Evolutionary conservation across 345 rosid species (phyloP).

Genomic region (Corchorus capsularis): DNA sequence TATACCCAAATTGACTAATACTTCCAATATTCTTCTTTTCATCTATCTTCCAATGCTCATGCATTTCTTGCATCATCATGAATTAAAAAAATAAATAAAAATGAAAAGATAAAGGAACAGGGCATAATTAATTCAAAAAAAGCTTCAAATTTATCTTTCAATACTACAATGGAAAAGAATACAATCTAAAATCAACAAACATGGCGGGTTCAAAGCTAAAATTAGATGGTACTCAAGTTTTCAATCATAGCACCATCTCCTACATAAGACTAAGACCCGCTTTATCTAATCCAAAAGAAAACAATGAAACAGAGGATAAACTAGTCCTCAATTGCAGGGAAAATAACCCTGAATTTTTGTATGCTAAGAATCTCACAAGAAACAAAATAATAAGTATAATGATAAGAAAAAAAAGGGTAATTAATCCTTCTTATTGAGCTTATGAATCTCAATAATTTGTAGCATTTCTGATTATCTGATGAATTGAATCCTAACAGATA

Average conservation of each 20-base stretch:
- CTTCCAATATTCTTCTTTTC: neutral
- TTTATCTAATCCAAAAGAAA: slow-evolving; percentile 25
- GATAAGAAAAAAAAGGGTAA: neutral
- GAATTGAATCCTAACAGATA: slow-evolving; percentile 40
- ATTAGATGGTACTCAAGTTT: slow-evolving; percentile 12
- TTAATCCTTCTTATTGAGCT: slow-evolving; percentile 19
- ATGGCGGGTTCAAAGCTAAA: slow-evolving; percentile 10
- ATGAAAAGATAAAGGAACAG: neutral
- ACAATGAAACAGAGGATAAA: slow-evolving; percentile 23
- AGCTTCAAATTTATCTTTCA: slow-evolving; percentile 1
- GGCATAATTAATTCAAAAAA: neutral
- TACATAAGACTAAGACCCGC: neutral
- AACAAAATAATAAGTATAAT: neutral
- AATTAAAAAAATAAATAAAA: neutral
- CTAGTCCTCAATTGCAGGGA: slow-evolving; percentile 45
- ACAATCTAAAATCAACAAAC: slow-evolving; percentile 21
- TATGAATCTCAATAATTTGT: slow-evolving; percentile 14
- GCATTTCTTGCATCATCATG: neutral
- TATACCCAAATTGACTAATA: slow-evolving; percentile 9
- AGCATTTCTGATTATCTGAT: neutral
- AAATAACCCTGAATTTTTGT: slow-evolving; percentile 18
- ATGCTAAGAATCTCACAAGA: neutral
- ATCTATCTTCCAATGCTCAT: neutral
- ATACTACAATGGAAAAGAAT: neutral
- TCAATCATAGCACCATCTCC: slow-evolving; percentile 14